phyloP scores from a whole-genome alignment of 805 yeast genomes.

The Starmerella khaoyaiensis region DNA sequence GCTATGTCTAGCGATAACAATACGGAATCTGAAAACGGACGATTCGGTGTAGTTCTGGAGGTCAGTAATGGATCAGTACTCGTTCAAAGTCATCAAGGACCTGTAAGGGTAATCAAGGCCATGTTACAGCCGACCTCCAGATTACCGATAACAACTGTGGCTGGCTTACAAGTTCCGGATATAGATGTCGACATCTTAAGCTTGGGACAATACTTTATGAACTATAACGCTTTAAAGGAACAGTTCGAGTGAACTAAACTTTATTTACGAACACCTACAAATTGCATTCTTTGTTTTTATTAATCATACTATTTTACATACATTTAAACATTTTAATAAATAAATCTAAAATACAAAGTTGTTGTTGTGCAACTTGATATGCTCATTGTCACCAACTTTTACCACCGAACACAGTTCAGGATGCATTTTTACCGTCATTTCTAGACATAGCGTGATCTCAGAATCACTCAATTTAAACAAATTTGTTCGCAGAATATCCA shows the following conservation, averaged over 20 bases:
- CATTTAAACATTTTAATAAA: background rate
- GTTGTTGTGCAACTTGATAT: conserved; percentile 15
- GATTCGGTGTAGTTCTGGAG: conserved; percentile 18
- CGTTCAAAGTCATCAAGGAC: conserved; percentile 12
- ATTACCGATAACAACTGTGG: conserved; percentile 7
- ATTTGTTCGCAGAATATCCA: conserved; percentile 19
- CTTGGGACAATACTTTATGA: conserved; percentile 18
- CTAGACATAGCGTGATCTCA: conserved; percentile 21
- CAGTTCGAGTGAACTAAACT: conserved; percentile 9
- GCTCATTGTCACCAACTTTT: conserved; percentile 19
- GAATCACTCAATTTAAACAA: conserved; percentile 20
- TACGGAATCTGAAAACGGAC: conserved; percentile 1
- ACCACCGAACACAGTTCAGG: conserved; percentile 24
- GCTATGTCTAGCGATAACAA: background rate
- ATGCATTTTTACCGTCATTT: conserved; percentile 14
- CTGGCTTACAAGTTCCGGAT: conserved; percentile 18
- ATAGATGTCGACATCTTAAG: conserved; percentile 14
- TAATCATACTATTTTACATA: background rate
- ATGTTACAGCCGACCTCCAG: conserved; percentile 12
- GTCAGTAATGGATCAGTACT: conserved; percentile 11
- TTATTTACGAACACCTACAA: background rate
- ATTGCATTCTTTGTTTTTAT: background rate
- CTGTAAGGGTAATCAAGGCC: conserved; percentile 5
- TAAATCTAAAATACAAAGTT: background rate
- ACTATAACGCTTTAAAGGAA: conserved; percentile 10